These are phyloP conservation scores for Calocybe gangraenosa DNA, from an alignment of 768 basidiomycete genomes.

Conservation along the genomic window DNA sequence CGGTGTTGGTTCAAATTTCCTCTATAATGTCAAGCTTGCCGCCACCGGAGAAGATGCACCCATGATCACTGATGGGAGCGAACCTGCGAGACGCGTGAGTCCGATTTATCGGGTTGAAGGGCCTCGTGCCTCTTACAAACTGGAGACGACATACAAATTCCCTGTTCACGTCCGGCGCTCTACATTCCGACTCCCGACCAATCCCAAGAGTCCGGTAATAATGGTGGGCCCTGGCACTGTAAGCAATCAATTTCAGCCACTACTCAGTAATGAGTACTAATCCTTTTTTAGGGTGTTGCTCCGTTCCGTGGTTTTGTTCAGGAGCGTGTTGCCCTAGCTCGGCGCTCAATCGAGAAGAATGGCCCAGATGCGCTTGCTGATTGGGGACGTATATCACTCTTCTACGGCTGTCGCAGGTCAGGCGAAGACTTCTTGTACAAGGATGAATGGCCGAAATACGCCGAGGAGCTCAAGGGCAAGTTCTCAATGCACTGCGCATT, in stretches of 20 bases:
- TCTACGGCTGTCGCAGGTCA: constrained; percentile 92
- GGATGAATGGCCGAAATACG: constrained; percentile 92
- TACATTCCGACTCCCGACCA: constrained; percentile 95
- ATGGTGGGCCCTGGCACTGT: constrained; percentile 99
- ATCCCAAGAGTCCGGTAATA: constrained; percentile 96
- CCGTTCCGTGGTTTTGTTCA: constrained; percentile 99
- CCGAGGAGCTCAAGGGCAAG: constrained; percentile 84
- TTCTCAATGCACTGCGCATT: constrained; percentile 87
- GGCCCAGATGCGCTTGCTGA: constrained; percentile 89
- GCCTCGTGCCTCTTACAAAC: constrained; percentile 81
- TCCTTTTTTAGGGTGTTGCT: constrained; percentile 81
- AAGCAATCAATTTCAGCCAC: constrained; percentile 41
- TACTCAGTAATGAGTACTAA: too few species aligned
- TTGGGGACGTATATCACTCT: constrained; percentile 93
- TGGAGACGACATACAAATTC: constrained; percentile 68
- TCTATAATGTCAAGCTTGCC: constrained; percentile 87
- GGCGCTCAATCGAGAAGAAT: constrained; percentile 93
- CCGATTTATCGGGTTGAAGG: constrained; percentile 88
- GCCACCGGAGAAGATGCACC: constrained; percentile 54
- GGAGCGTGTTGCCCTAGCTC: constrained; percentile 94
- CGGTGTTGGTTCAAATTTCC: constrained; percentile 93
- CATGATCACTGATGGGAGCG: constrained; percentile 30
- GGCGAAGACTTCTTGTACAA: constrained; percentile 91
- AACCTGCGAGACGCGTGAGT: constrained; percentile 34
- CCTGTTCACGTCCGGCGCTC: constrained; percentile 95